phyloP scores from a whole-genome alignment of 2,329 filamentous ascomycete species.

The Botrytis galanthina region DNA sequence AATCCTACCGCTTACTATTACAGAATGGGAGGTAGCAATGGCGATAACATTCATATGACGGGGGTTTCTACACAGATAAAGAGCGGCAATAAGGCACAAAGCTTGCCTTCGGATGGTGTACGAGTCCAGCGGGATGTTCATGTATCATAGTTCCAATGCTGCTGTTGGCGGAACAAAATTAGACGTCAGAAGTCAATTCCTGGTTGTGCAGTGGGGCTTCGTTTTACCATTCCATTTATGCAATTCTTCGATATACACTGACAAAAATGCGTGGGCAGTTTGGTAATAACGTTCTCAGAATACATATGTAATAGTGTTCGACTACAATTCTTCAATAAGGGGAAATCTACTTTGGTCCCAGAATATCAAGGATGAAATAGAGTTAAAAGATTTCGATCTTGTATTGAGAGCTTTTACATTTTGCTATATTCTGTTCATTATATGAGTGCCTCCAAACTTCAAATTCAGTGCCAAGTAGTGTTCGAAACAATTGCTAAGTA shows the following conservation, averaged over 20 bases:
- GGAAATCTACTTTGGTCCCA: no score
- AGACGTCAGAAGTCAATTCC: background rate
- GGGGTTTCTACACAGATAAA: background rate
- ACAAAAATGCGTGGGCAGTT: background rate
- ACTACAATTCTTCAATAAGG: background rate
- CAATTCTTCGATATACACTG: no score
- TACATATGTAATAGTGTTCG: background rate
- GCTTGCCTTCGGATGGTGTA: background rate
- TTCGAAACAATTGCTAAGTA: no score
- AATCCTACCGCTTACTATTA: background rate
- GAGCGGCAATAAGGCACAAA: background rate
- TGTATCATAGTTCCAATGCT: background rate
- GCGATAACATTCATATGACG: background rate
- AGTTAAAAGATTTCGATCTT: no score
- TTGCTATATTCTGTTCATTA: no score
- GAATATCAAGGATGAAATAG: no score
- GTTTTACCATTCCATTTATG: no score
- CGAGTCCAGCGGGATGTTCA: background rate
- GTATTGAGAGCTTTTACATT: no score
- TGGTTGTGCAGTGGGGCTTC: background rate
- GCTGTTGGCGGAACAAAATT: background rate
- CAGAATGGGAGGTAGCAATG: background rate
- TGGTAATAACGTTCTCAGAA: no score
- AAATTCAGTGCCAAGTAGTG: no score
- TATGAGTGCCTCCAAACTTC: no score